Base-by-base conservation (phyloP, 192 early-diverging fungal genomes). In the Backusella tarrabulga region DNA sequence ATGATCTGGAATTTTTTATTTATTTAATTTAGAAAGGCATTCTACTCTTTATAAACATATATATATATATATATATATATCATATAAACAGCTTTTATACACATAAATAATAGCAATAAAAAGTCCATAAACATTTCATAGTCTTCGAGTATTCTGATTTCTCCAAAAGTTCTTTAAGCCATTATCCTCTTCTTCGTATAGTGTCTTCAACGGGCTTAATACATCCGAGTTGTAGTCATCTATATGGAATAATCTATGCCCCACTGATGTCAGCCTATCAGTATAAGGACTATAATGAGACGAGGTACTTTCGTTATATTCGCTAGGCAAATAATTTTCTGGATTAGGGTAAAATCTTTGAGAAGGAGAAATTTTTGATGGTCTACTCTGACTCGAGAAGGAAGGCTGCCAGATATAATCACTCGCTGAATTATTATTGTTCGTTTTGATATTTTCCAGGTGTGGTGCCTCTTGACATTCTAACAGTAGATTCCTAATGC, bases 141-240 rank as follows among this genome's bases (percentile, higher is more conserved):
- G 46, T 72, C 23, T 72, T 72, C 44, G 41, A 9, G 26, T 34
- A 50, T 32, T 1, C 42, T 72, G 71, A 50, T 14, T 23, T 17
- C 17, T 44, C 71, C 71, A 72, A 50, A 72, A 72, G 44, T 72
- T 50, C 42, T 41, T 32, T 29, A 72, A 19, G 34, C 42, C 41
- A 41, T 46, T 38, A 70, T 36, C 35, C 3, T 38, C 34, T 38
- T 70, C 68, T 41, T 38, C 68, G 14, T 70, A 21, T 4, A 38
- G 6, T 19, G 34, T 38, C 38, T 40, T 36, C n/a, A 69, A 40
- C 19, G 36, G 38, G 3, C 35, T 38, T 11, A 70, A 12, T 36
- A 23, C 32, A 50, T 44, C 29, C 40, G 71, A 29, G 15, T 68
- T 36, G 11, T 0, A 11, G 11, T n/a, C 67, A 68, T 68, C 29